These are phyloP conservation scores for Ustilago lituana DNA, from an alignment of 1,284 basidiomycete genomes.

Conservation along the genomic window DNA sequence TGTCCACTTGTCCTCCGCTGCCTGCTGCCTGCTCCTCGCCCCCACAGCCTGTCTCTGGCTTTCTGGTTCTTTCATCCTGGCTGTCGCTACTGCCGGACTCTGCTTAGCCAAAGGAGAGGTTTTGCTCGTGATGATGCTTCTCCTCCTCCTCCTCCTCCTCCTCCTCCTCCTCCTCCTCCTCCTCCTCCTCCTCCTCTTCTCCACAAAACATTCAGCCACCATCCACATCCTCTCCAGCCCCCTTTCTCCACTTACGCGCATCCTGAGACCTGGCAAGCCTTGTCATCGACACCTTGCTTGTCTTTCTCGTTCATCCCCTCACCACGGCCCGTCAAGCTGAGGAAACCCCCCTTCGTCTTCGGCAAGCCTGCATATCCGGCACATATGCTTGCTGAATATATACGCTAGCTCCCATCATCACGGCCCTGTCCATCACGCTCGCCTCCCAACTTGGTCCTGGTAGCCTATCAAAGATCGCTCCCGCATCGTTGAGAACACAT, in stretches of 20 bases:
- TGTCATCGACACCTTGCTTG: no score
- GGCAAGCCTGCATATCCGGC: no score
- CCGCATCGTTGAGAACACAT: no score
- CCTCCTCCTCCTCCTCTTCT: background rate
- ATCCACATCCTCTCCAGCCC: background rate
- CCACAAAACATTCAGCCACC: background rate
- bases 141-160: no score
- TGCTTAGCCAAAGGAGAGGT: slow-evolving; percentile 16
- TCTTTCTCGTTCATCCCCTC: background rate
- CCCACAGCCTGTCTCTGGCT: background rate
- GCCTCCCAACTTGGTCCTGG: no score
- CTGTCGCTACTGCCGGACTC: background rate
- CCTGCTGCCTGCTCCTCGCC: background rate
- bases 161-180: background rate
- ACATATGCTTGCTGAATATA: slow-evolving; percentile 6
- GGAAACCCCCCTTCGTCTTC: no score
- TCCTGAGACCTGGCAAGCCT: background rate
- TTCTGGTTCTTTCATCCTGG: background rate
- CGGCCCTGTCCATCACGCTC: background rate
- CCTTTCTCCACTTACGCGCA: background rate
- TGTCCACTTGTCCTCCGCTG: no score
- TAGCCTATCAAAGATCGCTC: no score
- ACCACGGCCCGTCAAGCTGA: background rate
- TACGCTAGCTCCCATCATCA: slow-evolving; percentile 1
- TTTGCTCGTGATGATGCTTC: background rate